Evolutionary conservation across 2,329 filamentous ascomycete genomes (phyloP).

Genomic region (Colletotrichum sp.): DNA sequence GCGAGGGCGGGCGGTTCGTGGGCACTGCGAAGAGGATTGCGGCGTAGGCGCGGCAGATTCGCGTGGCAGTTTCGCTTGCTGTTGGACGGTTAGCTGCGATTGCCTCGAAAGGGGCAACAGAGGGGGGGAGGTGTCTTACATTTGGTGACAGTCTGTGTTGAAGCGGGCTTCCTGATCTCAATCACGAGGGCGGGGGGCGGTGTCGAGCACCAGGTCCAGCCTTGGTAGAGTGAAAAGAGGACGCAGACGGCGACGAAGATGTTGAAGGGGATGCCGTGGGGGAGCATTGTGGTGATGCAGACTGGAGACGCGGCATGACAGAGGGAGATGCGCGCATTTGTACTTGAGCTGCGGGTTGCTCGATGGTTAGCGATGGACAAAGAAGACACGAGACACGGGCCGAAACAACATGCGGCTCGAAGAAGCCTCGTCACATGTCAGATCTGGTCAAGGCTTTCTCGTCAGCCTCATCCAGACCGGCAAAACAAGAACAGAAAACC

Average conservation of each 20-base stretch:
- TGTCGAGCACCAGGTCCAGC: not conserved
- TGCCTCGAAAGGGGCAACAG: not conserved
- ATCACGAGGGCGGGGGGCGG: not conserved
- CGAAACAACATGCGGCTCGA: not conserved
- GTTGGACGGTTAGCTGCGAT: not conserved
- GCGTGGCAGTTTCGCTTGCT: not conserved
- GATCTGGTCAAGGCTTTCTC: not conserved
- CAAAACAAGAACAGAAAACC: not conserved
- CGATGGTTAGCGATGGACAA: not conserved
- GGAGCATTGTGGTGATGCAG: not conserved
- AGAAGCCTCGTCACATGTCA: not conserved
- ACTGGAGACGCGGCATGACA: not conserved
- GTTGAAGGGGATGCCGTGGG: not conserved
- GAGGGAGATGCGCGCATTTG: not conserved
- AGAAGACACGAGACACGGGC: not conserved
- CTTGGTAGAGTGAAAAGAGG: not conserved
- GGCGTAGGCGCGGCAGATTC: not conserved
- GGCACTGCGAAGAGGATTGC: not conserved
- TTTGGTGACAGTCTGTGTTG: not conserved
- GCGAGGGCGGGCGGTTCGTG: not conserved
- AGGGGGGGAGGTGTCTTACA: not conserved
- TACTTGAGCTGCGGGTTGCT: not conserved
- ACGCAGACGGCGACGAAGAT: not conserved
- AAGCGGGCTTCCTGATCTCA: not conserved
- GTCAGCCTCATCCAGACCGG: not conserved